Evolutionary conservation across 176 grass and related monocot genomes (phyloP).

Genomic region (Dactylis glomerata): DNA sequence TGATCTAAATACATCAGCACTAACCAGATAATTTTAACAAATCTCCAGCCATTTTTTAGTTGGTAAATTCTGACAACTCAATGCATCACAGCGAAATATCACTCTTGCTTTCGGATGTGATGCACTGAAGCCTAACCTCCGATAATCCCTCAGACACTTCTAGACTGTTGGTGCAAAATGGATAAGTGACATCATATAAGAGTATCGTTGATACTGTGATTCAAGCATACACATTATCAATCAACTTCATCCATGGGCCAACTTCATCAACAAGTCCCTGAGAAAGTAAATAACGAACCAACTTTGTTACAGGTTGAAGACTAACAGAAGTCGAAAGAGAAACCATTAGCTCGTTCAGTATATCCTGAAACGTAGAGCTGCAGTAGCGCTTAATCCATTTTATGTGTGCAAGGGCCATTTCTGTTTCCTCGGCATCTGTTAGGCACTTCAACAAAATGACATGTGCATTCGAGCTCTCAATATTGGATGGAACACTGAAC

Average conservation of each 20-base stretch:
- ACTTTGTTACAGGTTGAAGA: constrained; percentile 57
- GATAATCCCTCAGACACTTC: neutral
- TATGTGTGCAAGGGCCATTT: constrained; percentile 73
- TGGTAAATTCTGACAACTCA: neutral
- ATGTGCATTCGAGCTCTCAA: constrained; percentile 50
- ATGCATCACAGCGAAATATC: neutral
- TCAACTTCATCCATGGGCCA: constrained; percentile 56
- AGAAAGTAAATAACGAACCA: constrained; percentile 55
- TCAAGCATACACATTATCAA: constrained; percentile 26
- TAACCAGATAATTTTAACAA: neutral
- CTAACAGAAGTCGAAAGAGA: constrained; percentile 73
- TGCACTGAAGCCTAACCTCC: neutral
- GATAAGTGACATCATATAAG: neutral
- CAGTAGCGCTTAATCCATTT: constrained; percentile 49
- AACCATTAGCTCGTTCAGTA: constrained; percentile 68
- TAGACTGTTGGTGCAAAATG: neutral
- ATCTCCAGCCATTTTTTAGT: neutral
- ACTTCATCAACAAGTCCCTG: constrained; percentile 48
- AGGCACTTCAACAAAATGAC: constrained; percentile 68
- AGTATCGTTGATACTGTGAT: neutral
- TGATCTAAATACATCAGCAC: neutral
- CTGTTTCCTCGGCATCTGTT: constrained; percentile 59
- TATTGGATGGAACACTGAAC: constrained; percentile 37
- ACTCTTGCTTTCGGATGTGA: neutral
- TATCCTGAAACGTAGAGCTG: constrained; percentile 40